These are phyloP conservation scores for Neospora caninum DNA, from an alignment of 169 alveolate species.

Conservation along the genomic window DNA sequence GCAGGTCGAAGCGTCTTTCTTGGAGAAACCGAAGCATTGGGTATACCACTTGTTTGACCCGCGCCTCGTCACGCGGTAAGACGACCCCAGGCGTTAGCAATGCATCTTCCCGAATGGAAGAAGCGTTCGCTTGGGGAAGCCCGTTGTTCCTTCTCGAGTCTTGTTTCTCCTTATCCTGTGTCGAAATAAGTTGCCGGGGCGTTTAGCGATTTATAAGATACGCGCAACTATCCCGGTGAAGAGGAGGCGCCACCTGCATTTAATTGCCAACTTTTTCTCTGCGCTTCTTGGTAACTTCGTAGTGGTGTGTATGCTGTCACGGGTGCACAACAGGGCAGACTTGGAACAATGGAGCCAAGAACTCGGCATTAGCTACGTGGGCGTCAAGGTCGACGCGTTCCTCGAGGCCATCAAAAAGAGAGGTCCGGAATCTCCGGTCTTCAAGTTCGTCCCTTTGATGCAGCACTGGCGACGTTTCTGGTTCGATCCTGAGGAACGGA, in stretches of 20 bases:
- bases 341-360: constrained; percentile 75
- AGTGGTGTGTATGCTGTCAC: too few species aligned
- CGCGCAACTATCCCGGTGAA: too few species aligned
- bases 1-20: constrained; percentile 71
- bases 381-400: constrained; percentile 75
- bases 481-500: constrained; percentile 73
- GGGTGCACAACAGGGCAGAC: constrained; percentile 42
- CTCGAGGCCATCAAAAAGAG: constrained; percentile 73
- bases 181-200: too few species aligned
- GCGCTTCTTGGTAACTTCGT: too few species aligned
- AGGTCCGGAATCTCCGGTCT: constrained; percentile 80
- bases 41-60: constrained; percentile 78
- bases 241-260: too few species aligned
- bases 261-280: too few species aligned
- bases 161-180: not conserved
- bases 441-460: constrained; percentile 79
- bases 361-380: constrained; percentile 74
- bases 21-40: constrained; percentile 72
- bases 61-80: constrained; percentile 67
- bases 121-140: too few species aligned
- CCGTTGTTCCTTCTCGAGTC: not conserved
- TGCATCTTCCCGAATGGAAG: not conserved
- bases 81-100: not conserved
- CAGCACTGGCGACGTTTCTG: constrained; percentile 77
- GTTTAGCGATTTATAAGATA: too few species aligned